These are phyloP conservation scores for Chaetoceros tenuissimus DNA, from an alignment of 108 stramenopile genomes.

Conservation along the genomic window DNA sequence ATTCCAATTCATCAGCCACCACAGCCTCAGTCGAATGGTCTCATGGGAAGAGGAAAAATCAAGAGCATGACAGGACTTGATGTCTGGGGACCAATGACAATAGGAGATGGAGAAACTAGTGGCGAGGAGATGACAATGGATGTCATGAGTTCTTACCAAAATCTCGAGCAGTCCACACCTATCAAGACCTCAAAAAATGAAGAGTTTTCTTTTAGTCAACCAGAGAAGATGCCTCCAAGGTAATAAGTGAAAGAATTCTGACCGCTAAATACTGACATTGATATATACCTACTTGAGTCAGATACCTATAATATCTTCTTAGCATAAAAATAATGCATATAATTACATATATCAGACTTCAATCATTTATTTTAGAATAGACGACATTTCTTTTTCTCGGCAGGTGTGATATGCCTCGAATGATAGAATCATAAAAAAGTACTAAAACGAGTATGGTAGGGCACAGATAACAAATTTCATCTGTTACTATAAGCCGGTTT, in stretches of 20 bases:
- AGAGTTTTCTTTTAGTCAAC: constrained; percentile 79
- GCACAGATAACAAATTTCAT: too few species aligned
- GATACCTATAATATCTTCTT: too few species aligned
- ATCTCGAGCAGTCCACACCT: not conserved
- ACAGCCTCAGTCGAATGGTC: constrained; percentile 10
- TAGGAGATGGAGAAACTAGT: constrained; percentile 39
- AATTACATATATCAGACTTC: too few species aligned
- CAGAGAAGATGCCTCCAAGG: constrained; percentile 85
- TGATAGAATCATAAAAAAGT: too few species aligned
- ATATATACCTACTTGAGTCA: too few species aligned
- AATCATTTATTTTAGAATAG: too few species aligned
- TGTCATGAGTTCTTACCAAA: not conserved
- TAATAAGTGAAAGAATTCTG: constrained; percentile 21
- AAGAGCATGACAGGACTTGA: constrained; percentile 56
- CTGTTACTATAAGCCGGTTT: too few species aligned
- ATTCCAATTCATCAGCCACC: constrained; percentile 16
- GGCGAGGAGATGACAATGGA: constrained; percentile 14
- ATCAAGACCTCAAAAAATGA: constrained; percentile 15
- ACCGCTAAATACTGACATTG: too few species aligned
- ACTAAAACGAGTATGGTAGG: too few species aligned
- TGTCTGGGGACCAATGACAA: constrained; percentile 81
- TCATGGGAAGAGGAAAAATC: constrained; percentile 23
- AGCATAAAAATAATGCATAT: too few species aligned
- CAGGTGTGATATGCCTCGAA: too few species aligned
- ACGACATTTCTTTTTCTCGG: too few species aligned